Evolutionary conservation across 2,329 filamentous ascomycete genomes (phyloP).

Genomic region (Colletotrichum chrysophilum): DNA sequence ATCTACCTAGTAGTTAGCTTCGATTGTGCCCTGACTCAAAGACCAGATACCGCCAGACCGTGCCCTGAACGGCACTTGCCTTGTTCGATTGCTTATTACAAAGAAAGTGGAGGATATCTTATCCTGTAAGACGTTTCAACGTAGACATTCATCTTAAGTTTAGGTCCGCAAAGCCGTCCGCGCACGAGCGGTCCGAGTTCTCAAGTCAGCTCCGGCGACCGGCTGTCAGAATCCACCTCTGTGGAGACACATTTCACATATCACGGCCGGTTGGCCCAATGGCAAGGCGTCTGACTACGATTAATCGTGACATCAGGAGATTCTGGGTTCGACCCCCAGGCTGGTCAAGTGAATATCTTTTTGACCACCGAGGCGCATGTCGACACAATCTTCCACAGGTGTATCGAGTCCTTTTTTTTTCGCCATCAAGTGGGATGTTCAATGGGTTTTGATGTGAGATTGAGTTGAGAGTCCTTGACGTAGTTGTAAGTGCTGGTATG

Average conservation of each 20-base stretch:
- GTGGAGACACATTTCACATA: background rate
- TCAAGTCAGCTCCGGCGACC: accelerated
- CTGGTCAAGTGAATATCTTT: background rate
- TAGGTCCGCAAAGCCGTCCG: background rate
- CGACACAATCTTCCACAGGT: background rate
- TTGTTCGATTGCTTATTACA: background rate
- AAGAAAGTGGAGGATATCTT: background rate
- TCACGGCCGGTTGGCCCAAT: slow-evolving; percentile 35
- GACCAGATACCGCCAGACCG: background rate
- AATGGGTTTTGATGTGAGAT: background rate
- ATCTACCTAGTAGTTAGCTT: background rate
- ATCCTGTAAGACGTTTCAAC: background rate
- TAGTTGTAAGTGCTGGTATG: background rate
- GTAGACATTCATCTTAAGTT: background rate
- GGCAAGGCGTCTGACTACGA: slow-evolving; percentile 50
- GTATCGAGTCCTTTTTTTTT: background rate
- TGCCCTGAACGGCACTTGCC: background rate
- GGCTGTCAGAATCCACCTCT: background rate
- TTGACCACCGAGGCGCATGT: background rate
- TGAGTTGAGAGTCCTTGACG: background rate
- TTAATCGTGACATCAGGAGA: slow-evolving; percentile 2
- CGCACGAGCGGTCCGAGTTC: background rate
- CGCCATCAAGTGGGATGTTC: background rate
- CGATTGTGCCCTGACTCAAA: background rate
- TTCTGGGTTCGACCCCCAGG: slow-evolving; percentile 22